Base-by-base conservation (phyloP, 768 basidiomycete species). In the Roridomyces roridus region DNA sequence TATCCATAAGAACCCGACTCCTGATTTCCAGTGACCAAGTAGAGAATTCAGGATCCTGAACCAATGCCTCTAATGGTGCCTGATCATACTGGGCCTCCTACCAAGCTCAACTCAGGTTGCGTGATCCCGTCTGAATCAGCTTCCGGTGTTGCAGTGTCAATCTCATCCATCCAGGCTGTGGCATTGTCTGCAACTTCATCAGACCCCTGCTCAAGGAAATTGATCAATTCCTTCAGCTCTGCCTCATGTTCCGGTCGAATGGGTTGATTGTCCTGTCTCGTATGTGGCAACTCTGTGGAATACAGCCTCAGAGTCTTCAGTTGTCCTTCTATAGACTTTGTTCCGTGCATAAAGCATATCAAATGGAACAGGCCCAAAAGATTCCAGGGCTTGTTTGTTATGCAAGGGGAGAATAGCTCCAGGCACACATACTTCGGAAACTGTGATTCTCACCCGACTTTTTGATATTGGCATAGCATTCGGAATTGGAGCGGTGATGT, bases 1-100 rank as follows among this genome's bases (percentile, higher is more conserved):
- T 18, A 36, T 53, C 51, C 42, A 44, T 53, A 6, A 53, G 17
- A 23, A 46, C 34, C 6, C 51, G 41, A 36, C 51, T 53, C 23
- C 37, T 12, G 28, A 53, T 45, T 14, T 53, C 29, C 12, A 23
- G 6, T 14, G 42, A 39, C 41, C 42, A 53, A 8, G 42, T 40
- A 21, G 36, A 37, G 28, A 51, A 51, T 37, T 51, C 49, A 14
- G 49, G 35, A 43, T 42, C 29, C 26, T 40, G 29, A 14, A 51
- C 17, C 9, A 42, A 18, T 21, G 15, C n/a, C 5, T 31, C 28
- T 18, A 34, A 20, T 46, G 45, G 28, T 24, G 17, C 17, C 26
- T 18, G 17, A 21, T 46, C 44, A 26, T 28, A 11, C 26, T 29
- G 18, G 28, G 18, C 45, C 5, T 31, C n/a, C n/a, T n/a, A n/a